Evolutionary conservation across 1,284 basidiomycete species (phyloP), one percentile per base, ranked within the genome.

Genomic region (Boletus hoseneyae): DNA sequence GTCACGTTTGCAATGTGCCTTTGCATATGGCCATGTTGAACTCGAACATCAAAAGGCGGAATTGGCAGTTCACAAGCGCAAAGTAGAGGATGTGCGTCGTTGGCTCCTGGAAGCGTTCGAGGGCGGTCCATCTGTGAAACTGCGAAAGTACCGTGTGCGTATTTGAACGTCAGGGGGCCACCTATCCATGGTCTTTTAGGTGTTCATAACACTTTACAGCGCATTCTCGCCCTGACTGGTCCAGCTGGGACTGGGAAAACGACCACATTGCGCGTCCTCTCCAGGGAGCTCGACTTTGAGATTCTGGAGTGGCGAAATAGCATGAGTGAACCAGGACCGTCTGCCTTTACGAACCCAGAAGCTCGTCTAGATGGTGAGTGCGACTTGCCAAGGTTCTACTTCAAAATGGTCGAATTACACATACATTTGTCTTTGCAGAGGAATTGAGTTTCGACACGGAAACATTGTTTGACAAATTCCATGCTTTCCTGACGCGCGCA

Each of bases 171-270:
- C 16, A 1, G 27, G 18, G 13, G 8, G 7, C 11, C 11, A 15
- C 40, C 23, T 36, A 39, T 15, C 35, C 47, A 15, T 5, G 6
- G 6, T 45, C 38, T n/a, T 45, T 47, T 36, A 40, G 21, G n/a
- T 29, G 18, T 37, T n/a, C 4, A 7, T 15, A 9, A 18, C 41
- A 19, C 27, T 16, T 16, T 37, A 10, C 55, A 94, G 93, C 79
- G 91, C 34, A 81, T 99, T 19, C 78, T 98, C 2, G 82, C 84
- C 0, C 71, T 99, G 7, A 90, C 90, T 2, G 96, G 97, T 2
- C 92, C 93, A 0, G 87, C 94, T 8, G 97, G 97, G 1, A 82
- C 85, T 0, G 96, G 84, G 0, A 99, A 99, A 73, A 96, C 96
- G 0, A 80, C 93, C 0, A 92, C 92, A 0, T 58, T 98, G 0